These are phyloP conservation scores for Aspergillus ibericus DNA, from an alignment of 2,329 filamentous ascomycete genomes.

Conservation along the genomic window DNA sequence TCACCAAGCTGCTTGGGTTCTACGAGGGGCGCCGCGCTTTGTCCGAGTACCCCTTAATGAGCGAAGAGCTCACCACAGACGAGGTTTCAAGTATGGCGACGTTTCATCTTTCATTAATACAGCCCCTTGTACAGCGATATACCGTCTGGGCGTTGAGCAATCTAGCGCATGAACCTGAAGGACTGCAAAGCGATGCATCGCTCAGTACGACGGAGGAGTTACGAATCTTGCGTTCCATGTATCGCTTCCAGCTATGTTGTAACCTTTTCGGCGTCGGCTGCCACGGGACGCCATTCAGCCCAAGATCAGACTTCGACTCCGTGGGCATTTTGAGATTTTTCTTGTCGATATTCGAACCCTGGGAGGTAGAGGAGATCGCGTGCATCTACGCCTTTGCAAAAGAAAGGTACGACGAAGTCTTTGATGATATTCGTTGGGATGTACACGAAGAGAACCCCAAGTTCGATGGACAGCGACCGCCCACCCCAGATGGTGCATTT, in stretches of 20 bases:
- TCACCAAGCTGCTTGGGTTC: not conserved
- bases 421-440: slow-evolving; percentile 9
- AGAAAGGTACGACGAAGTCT: not conserved
- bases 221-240: slow-evolving; percentile 14
- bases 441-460: slow-evolving; percentile 13
- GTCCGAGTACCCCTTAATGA: not conserved
- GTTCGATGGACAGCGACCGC: slow-evolving; percentile 6
- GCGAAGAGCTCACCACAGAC: not conserved
- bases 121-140: slow-evolving; percentile 12
- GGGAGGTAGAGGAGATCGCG: slow-evolving; percentile 13
- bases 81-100: not conserved
- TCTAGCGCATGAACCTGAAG: not conserved
- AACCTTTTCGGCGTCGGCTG: slow-evolving; percentile 10
- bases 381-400: slow-evolving; percentile 9
- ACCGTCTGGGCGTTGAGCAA: slow-evolving; percentile 10
- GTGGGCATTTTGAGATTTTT: not conserved
- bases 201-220: slow-evolving; percentile 12
- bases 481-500: slow-evolving; percentile 8
- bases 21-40: not conserved
- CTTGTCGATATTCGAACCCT: slow-evolving; percentile 10
- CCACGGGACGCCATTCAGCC: not conserved
- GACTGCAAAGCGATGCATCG: not conserved
- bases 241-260: slow-evolving; percentile 14
- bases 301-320: not conserved
- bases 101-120: slow-evolving; percentile 17